Evolutionary conservation across 768 basidiomycete species (phyloP).

Genomic region (Dentipellis fragilis): DNA sequence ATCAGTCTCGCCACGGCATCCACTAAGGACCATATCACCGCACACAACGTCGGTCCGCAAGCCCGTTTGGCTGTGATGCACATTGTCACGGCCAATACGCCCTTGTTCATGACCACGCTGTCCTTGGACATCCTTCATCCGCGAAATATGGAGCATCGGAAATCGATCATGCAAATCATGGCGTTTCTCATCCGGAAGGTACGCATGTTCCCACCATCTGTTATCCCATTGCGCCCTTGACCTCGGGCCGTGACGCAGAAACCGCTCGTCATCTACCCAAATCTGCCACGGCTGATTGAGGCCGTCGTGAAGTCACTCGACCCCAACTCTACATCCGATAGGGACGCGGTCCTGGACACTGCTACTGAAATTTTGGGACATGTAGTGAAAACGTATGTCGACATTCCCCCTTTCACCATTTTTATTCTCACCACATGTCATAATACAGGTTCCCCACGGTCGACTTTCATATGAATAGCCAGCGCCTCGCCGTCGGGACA

Average conservation of each 20-base stretch:
- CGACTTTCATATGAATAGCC: conserved; percentile 84
- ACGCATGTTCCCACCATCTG: conserved; percentile 2
- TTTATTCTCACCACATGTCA: background rate
- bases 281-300: conserved; percentile 79
- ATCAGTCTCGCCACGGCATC: conserved; percentile 70
- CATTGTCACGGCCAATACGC: conserved; percentile 75
- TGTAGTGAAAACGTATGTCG: conserved; percentile 80
- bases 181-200: conserved; percentile 92
- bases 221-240: background rate
- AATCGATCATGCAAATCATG: conserved; percentile 85
- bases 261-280: conserved; percentile 76
- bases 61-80: conserved; percentile 78
- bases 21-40: conserved; percentile 57
- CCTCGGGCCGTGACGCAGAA: conserved; percentile 34
- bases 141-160: conserved; percentile 64
- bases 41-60: conserved; percentile 64
- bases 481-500: conserved; percentile 88
- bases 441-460: conserved; percentile 71
- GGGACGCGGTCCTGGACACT: conserved; percentile 80
- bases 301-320: conserved; percentile 95
- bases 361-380: conserved; percentile 92
- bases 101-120: conserved; percentile 89
- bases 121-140: conserved; percentile 83
- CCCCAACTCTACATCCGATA: conserved; percentile 67
- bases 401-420: background rate